Base-by-base conservation (phyloP, 164 flowering plant species). In the Macadamia tetraphylla region DNA sequence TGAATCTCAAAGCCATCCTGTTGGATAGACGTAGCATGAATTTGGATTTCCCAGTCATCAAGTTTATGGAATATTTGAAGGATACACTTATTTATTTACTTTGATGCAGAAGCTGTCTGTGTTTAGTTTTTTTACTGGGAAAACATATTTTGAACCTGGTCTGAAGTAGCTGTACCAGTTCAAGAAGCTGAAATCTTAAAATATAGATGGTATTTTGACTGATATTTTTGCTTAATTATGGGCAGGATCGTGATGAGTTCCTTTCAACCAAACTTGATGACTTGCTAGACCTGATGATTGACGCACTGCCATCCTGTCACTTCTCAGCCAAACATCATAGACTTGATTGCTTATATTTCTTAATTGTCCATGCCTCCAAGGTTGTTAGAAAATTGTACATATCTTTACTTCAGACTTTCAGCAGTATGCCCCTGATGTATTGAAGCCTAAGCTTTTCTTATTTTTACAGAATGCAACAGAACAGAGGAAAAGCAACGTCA, bases 311-410 rank as follows among this genome's bases (percentile, higher is more conserved):
- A 40, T 80, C 74, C 12, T 92, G 93, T 67, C 96, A 92, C 79
- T 84, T 85, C 78, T 88, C 99, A 61, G 94, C 98, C 58, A 92
- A 89, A 72, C 95, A 84, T 46, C 88, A 91, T 79, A 84, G 98
- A 67, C 94, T 95, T 62, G 95, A 92, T 68, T 87, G 97, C 74
- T 73, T 95, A 68, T 88, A 91, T 77, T 84, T 77, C 72, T 74
- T 95, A 49, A 82, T 91, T 63, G 83, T 82, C 67, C 84, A 82
- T 74, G 84, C 80, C 29, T 75, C 87, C 23, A 90, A 89, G 97
- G 98, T 91, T 42, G 35, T 42, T 71, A 9, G 14, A 14, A 17
- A 53, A 44, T 43, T 8, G 14, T 18, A 18, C 12, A 64, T 23
- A 0, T 67, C 29, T 17, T 46, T 18, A 30, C 29, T 17, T 46